phyloP scores from a whole-genome alignment of 148 eudicot genomes.

The Drosera capensis region DNA sequence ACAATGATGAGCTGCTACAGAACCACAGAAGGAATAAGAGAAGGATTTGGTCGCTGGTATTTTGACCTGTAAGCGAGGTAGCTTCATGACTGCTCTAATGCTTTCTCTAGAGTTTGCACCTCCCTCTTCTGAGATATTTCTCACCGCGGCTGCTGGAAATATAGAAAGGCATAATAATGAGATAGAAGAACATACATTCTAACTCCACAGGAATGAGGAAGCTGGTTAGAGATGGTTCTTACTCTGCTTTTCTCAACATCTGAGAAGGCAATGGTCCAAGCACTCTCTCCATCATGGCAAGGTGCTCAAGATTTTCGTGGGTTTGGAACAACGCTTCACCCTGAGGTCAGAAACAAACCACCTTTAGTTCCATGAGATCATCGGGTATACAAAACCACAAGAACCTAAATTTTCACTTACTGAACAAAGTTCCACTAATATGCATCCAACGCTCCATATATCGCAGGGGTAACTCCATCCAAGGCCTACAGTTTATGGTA shows the following conservation, averaged over 20 bases:
- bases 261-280: slow-evolving; percentile 45
- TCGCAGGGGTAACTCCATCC: slow-evolving; percentile 64
- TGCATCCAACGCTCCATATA: slow-evolving; percentile 53
- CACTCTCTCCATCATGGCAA: slow-evolving; percentile 61
- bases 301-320: slow-evolving; percentile 50
- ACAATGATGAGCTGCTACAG: too few relatives aligned
- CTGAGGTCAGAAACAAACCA: not conserved
- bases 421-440: slow-evolving; percentile 38
- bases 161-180: not conserved
- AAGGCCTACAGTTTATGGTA: slow-evolving; percentile 19
- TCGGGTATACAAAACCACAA: too few relatives aligned
- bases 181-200: not conserved
- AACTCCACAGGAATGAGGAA: not conserved
- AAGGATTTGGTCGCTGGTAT: too few relatives aligned
- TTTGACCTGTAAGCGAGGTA: slow-evolving; percentile 43
- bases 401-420: slow-evolving; percentile 13
- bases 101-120: slow-evolving; percentile 36
- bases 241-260: slow-evolving; percentile 45
- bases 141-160: slow-evolving; percentile 29
- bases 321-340: slow-evolving; percentile 54
- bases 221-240: slow-evolving; percentile 1
- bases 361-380: not conserved
- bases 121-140: slow-evolving; percentile 34
- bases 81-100: slow-evolving; percentile 29
- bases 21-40: too few relatives aligned